Percentiles rank a stretch among this genome's conserved stretches.
Conservation (phyloP, 805 yeast genomes). For the Cephaloascus fragrans region DNA sequence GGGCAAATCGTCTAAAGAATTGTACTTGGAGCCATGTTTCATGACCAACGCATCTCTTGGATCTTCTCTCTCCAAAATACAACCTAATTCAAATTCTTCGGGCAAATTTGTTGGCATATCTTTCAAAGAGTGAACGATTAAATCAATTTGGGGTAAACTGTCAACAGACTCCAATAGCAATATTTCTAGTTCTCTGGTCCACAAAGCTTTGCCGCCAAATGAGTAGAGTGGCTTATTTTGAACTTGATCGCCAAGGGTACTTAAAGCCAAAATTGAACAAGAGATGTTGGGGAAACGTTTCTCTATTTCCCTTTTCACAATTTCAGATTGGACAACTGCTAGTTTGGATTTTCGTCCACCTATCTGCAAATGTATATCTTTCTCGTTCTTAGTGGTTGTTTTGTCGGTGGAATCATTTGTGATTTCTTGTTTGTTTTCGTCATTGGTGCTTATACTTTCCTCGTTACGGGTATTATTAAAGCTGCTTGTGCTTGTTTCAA, state of each 20-base stretch:
- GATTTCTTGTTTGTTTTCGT: background rate
- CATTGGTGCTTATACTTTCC: too few relatives aligned
- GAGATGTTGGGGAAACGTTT: conserved; percentile 49
- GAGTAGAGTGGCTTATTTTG: conserved; percentile 81
- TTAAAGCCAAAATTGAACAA: conserved; percentile 71
- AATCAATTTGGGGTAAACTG: conserved; percentile 59
- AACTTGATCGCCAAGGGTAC: conserved; percentile 86
- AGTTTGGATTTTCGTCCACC: conserved; percentile 87
- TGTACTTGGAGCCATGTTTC: conserved; percentile 56
- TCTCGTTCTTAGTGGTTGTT: too few relatives aligned
- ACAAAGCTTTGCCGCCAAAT: conserved; percentile 91
- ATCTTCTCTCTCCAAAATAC: conserved; percentile 78
- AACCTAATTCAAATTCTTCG: conserved; percentile 81
- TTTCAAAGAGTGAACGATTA: conserved; percentile 89
- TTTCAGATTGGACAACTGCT: conserved; percentile 81
- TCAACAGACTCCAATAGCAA: conserved; percentile 56
- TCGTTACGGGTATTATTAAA: too few relatives aligned
- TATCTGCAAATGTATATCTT: conserved; percentile 24
- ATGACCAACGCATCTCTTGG: conserved; percentile 89
- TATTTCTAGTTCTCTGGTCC: conserved; percentile 94
- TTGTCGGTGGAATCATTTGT: background rate
- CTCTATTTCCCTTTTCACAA: conserved; percentile 54
- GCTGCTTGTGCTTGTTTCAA: too few relatives aligned
- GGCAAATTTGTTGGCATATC: conserved; percentile 91
- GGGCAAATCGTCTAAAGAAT: conserved; percentile 65